Base-by-base conservation (phyloP, 2,329 filamentous ascomycete species). In the Fusarium illudens region DNA sequence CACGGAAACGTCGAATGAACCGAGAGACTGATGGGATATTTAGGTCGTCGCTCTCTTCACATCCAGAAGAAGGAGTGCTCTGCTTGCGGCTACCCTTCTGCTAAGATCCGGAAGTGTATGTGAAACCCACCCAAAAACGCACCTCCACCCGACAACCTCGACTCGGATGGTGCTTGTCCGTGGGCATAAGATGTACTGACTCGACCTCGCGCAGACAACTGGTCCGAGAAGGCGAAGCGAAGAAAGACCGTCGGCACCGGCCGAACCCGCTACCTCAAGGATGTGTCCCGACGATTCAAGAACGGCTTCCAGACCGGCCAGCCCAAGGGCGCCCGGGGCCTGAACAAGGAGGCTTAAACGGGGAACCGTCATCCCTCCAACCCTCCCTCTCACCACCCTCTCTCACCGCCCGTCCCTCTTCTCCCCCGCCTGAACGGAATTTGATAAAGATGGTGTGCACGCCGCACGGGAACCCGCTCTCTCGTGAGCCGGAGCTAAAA, bases 211-310 rank as follows among this genome's bases (percentile, higher is more conserved):
- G 81, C 81, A 98, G 95, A 91, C 91, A 97, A 99, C 92, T 99
- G 96, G 96, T 90, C 92, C 84, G 95, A 98, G 90, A 99, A 99
- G 92, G 95, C 94, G 79, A 98, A 98, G 93, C 89, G 96, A 84
- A 96, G 96, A 92, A 98, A 97, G 94, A 97, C 95, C 81, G 95
- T 92, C 82, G 96, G 96, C 79, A 95, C 93, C 80, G 96, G 96
- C 84, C 93, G 96, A 84, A 96, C 94, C 91, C 90, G 93, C 82
- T 93, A 94, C 87, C 89, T 99, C 82, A 97, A 96, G 89, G 89
- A 88, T 79, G 90, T 99, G 81, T 87, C 94, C 81, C 91, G 96
- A 83, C 90, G 90, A 86, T 97, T 97, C 90, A 93, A 91, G 88
- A 99, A 99, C 87, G 94, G 94, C 78, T 99, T 99, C 93, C 95